Percentiles rank a stretch among this genome's conserved stretches.
Evolutionary conservation across 2,329 filamentous ascomycete genomes (phyloP).

Genomic region (Phaeosphaeria sp.): DNA sequence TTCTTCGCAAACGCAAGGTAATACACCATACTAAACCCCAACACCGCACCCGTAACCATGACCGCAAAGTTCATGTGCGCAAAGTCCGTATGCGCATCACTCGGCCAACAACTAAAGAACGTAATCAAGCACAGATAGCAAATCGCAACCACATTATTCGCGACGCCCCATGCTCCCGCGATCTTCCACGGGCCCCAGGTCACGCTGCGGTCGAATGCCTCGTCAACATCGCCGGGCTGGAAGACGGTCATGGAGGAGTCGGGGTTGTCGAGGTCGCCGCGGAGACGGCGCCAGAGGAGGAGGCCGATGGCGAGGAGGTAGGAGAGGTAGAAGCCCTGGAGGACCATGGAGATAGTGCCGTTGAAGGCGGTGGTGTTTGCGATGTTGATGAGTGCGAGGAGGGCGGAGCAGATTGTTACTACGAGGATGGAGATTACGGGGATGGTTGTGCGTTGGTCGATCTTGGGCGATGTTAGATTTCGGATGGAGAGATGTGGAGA

Average conservation of each 20-base stretch:
- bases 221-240: slow-evolving; percentile 25
- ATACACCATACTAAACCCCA: slow-evolving; percentile 39
- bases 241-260: slow-evolving; percentile 31
- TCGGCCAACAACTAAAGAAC: slow-evolving; percentile 48
- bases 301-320: slow-evolving; percentile 43
- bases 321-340: slow-evolving; percentile 47
- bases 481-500: too few species aligned
- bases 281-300: slow-evolving; percentile 45
- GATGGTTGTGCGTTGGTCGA: slow-evolving; percentile 45
- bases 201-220: slow-evolving; percentile 27
- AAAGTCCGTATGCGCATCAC: slow-evolving; percentile 18
- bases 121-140: slow-evolving; percentile 42
- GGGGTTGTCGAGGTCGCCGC: slow-evolving; percentile 37
- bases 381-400: slow-evolving; percentile 61
- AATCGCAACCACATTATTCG: slow-evolving; percentile 42
- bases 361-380: slow-evolving; percentile 52
- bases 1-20: slow-evolving; percentile 39
- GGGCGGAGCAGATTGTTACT: slow-evolving; percentile 52
- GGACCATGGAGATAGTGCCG: slow-evolving; percentile 43
- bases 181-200: slow-evolving; percentile 46
- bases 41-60: slow-evolving; percentile 39
- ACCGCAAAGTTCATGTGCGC: slow-evolving; percentile 44
- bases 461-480: slow-evolving; percentile 23
- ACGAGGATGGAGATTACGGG: slow-evolving; percentile 58
- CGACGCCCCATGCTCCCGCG: slow-evolving; percentile 34